Conservation (phyloP, 345 rosid species). For the Firmiana major region DNA sequence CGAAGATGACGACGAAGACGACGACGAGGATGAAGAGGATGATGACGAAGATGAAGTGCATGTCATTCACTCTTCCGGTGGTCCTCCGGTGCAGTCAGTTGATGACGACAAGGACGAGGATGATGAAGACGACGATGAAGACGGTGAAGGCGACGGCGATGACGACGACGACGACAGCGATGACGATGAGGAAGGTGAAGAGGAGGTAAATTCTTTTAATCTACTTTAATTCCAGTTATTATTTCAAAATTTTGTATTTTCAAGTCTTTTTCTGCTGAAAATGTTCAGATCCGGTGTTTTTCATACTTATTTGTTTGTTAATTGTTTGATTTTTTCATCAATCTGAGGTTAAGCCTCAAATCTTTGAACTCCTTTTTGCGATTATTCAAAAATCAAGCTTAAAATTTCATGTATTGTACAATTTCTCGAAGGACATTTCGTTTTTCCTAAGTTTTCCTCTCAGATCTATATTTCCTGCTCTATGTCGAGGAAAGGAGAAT, state of each 20-base stretch:
- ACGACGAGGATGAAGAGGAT: conserved; percentile 39
- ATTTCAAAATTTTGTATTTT: not conserved
- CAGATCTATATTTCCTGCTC: conserved; percentile 6
- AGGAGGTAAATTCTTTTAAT: conserved; percentile 35
- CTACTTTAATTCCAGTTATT: not conserved
- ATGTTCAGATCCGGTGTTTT: conserved; percentile 31
- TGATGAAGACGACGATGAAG: conserved; percentile 46
- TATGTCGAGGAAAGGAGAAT: not conserved
- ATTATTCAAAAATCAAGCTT: not conserved
- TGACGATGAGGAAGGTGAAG: conserved; percentile 31
- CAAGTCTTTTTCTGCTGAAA: not conserved
- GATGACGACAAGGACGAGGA: conserved; percentile 55
- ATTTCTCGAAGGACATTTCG: not conserved
- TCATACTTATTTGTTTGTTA: not conserved
- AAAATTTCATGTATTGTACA: not conserved
- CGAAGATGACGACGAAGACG: conserved; percentile 38
- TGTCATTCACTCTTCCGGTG: conserved; percentile 48
- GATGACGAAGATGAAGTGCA: conserved; percentile 55
- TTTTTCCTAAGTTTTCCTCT: not conserved
- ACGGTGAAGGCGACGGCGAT: conserved; percentile 43
- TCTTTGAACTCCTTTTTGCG: not conserved
- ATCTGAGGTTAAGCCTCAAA: not conserved
- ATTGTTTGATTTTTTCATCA: not conserved
- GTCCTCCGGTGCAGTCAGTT: conserved; percentile 45
- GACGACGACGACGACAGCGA: conserved; percentile 36